Percentiles rank a stretch among this genome's conserved stretches.
phyloP scores from a whole-genome alignment of 345 rosid species.

The Hevea brasiliensis region DNA sequence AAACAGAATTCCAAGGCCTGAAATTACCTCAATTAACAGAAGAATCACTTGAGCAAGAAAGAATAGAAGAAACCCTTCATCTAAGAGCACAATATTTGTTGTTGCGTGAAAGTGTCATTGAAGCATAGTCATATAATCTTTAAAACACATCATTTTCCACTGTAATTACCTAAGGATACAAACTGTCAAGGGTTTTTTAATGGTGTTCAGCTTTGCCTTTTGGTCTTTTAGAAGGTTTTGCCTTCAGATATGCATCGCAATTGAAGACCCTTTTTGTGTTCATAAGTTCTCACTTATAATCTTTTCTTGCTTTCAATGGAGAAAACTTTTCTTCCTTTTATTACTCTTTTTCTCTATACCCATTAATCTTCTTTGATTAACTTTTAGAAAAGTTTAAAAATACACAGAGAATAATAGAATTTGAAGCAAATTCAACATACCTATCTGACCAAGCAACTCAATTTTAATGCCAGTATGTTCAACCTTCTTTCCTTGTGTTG shows the following conservation, averaged over 20 bases:
- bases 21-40: too few species aligned
- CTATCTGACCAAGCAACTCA: slow-evolving; percentile 96
- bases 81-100: background rate
- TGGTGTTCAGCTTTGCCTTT: slow-evolving; percentile 1
- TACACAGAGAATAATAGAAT: background rate
- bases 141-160: background rate
- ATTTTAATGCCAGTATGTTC: slow-evolving; percentile 93
- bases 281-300: background rate
- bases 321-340: background rate
- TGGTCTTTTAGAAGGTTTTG: background rate
- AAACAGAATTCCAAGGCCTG: background rate
- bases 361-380: background rate
- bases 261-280: background rate
- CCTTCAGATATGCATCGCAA: background rate
- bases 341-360: background rate
- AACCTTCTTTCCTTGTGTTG: slow-evolving; percentile 80
- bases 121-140: background rate
- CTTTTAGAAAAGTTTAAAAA: background rate
- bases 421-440: slow-evolving; percentile 20
- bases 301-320: slow-evolving; percentile 4
- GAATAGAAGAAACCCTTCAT: background rate
- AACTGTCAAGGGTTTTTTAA: background rate
- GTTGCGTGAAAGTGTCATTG: background rate
- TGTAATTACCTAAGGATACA: background rate
- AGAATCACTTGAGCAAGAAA: too few species aligned